Percentiles rank a stretch among this genome's conserved stretches.
These are phyloP conservation scores for Ophiostoma fasciatum DNA, from an alignment of 2,329 filamentous ascomycete species.

Conservation along the genomic window DNA sequence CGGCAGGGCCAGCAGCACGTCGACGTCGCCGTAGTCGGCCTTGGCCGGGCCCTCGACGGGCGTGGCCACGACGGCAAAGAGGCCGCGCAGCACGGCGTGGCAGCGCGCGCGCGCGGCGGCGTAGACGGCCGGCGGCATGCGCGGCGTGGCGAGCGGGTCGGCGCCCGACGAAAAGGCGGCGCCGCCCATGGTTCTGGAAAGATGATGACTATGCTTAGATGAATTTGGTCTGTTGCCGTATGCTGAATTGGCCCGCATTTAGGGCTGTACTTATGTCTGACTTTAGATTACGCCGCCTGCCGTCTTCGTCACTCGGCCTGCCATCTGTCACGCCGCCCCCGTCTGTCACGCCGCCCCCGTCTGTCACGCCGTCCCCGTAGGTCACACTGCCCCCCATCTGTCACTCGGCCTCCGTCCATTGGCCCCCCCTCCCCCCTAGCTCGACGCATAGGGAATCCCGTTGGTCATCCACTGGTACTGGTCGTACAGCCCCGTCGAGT, in stretches of 20 bases:
- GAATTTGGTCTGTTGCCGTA: too few relatives aligned
- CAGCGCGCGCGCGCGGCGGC: conserved; percentile 29
- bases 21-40: conserved; percentile 54
- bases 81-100: conserved; percentile 27
- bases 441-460: conserved; percentile 13
- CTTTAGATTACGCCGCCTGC: too few relatives aligned
- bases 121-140: conserved; percentile 49
- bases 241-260: too few relatives aligned
- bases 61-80: conserved; percentile 40
- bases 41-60: conserved; percentile 60
- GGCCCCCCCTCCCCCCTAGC: conserved; percentile 3
- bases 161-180: conserved; percentile 35
- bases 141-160: conserved; percentile 42
- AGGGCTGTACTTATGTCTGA: too few relatives aligned
- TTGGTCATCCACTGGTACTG: conserved; percentile 57
- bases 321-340: too few relatives aligned
- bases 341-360: too few relatives aligned
- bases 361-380: too few relatives aligned
- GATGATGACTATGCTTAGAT: too few relatives aligned
- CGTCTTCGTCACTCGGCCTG: too few relatives aligned
- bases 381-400: too few relatives aligned
- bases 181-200: conserved; percentile 57
- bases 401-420: too few relatives aligned
- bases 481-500: conserved; percentile 90
- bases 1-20: conserved; percentile 41